Evolutionary conservation across 1,284 basidiomycete species (phyloP), one percentile per base, ranked within the genome.

Genomic region (Ceratobasidium sp.): DNA sequence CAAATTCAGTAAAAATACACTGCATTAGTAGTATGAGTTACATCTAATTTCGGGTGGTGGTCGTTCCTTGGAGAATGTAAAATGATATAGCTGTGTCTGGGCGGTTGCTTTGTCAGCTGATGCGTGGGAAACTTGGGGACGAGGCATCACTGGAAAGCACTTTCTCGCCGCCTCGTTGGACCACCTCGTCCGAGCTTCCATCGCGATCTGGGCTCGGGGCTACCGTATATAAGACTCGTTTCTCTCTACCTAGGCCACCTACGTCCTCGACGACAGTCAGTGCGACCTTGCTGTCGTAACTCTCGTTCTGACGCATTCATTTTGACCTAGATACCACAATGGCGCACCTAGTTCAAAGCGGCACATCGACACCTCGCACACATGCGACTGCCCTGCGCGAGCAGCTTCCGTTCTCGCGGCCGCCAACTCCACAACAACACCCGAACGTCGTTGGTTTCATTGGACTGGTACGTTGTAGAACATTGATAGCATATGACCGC

Each of bases 391-490:
- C 36, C 6, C 33, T 71, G 21, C 67, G 67, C 23, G 67, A 60
- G 5, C 56, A 71, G 23, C 67, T 71, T 9, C 88, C 89, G 0
- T 90, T 86, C 81, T 90, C 89, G 30, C 83, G 86, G 23, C 87
- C 86, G 1, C 74, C 81, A 2, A 86, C 86, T 1, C 86, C 86
- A 1, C 79, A 79, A 2, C 77, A 76, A 14, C 77, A 80, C 59
- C 78, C 80, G 12, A 72, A 54, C 30, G 64, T 75, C 2, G 75
- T 80, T 58, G 82, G 82, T 72, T 71, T 71, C 56, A 79, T 91
- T 73, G 90, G 88, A 25, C 90, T 88, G 78, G 84, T 86, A 73
- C 89, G 89, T 2, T 8, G 81, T 91, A 11, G 88, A 28, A 46
- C 16, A 8, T 42, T 21, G 18, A 12, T 25, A 28, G 6, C 23